Evolutionary conservation across 768 basidiomycete genomes (phyloP).

Genomic region (Collybia sp.): DNA sequence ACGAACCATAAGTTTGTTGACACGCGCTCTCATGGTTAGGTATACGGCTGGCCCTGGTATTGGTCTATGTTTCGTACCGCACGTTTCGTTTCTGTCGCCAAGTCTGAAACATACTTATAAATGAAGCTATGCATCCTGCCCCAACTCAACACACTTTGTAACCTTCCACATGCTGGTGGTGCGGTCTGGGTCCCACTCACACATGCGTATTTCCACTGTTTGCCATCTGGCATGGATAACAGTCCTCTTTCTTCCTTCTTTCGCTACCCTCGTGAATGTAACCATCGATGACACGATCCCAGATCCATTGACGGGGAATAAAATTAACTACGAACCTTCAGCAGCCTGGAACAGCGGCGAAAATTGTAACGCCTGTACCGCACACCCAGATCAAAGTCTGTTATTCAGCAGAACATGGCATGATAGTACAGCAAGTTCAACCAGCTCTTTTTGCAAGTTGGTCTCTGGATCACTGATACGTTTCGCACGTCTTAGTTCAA

Average conservation of each 20-base stretch:
- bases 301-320: constrained; percentile 21
- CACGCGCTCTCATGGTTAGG: too few species aligned
- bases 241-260: too few species aligned
- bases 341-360: constrained; percentile 25
- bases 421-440: constrained; percentile 21
- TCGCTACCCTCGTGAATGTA: constrained; percentile 16
- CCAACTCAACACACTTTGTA: not conserved
- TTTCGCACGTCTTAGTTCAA: constrained; percentile 6
- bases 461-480: constrained; percentile 6
- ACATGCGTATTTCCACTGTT: too few species aligned
- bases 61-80: too few species aligned
- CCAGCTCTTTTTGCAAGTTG: constrained; percentile 2
- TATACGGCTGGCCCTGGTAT: too few species aligned
- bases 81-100: too few species aligned
- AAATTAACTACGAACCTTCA: constrained; percentile 25
- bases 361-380: constrained; percentile 19
- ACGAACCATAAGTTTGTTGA: too few species aligned
- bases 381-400: constrained; percentile 13
- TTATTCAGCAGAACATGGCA: constrained; percentile 29
- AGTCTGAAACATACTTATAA: too few species aligned
- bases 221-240: too few species aligned
- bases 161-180: too few species aligned
- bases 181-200: too few species aligned
- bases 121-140: not conserved
- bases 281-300: constrained; percentile 38